Conservation (phyloP, 352 stramenopile genomes). For the Lagenidium giganteum region DNA sequence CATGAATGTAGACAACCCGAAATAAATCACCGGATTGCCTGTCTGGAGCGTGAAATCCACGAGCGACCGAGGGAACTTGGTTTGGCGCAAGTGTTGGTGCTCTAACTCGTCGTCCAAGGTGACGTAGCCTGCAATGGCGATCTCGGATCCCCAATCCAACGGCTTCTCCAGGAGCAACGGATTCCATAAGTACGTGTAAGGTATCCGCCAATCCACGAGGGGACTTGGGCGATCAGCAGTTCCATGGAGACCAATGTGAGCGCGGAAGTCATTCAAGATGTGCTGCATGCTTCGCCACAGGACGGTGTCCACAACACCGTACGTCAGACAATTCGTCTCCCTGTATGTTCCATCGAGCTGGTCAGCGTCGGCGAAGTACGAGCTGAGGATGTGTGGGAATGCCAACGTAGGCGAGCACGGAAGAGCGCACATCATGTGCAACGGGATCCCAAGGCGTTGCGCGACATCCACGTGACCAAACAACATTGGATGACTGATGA, state of each 20-base stretch:
- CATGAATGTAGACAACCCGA: too few relatives aligned
- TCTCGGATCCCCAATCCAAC: constrained; percentile 35
- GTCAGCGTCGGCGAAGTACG: constrained; percentile 20
- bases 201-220: constrained; percentile 35
- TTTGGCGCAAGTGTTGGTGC: constrained; percentile 21
- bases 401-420: constrained; percentile 32
- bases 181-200: constrained; percentile 43
- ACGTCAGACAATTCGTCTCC: constrained; percentile 34
- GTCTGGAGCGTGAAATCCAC: constrained; percentile 26
- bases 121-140: constrained; percentile 32
- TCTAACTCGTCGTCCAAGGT: constrained; percentile 17
- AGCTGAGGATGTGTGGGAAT: constrained; percentile 37
- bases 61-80: constrained; percentile 24
- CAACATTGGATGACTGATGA: constrained; percentile 33
- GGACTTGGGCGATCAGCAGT: constrained; percentile 22
- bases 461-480: constrained; percentile 36
- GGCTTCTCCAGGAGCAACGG: constrained; percentile 23
- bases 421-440: constrained; percentile 32
- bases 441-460: constrained; percentile 34
- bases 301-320: constrained; percentile 33
- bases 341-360: constrained; percentile 8
- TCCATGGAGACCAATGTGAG: constrained; percentile 25
- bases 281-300: constrained; percentile 24
- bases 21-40: constrained; percentile 27
- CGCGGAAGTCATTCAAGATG: constrained; percentile 35